These are phyloP conservation scores for Elongisporangium prolatum DNA, from an alignment of 352 stramenopile genomes.

Conservation along the genomic window DNA sequence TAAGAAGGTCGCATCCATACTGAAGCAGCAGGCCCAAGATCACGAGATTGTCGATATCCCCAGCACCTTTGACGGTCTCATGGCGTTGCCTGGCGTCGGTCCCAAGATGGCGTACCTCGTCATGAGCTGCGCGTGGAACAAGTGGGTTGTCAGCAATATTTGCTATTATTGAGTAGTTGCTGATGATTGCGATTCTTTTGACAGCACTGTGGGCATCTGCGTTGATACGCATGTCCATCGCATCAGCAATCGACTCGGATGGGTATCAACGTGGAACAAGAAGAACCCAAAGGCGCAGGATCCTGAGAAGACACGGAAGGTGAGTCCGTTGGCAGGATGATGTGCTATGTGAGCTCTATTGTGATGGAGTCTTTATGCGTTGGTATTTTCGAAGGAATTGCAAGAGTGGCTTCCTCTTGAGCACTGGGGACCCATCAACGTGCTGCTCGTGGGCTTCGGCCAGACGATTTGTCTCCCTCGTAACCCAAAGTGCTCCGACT, in stretches of 20 bases:
- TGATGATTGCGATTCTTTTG: not conserved
- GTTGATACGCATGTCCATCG: conserved; percentile 98
- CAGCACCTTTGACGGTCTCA: conserved; percentile 82
- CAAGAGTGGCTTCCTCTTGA: conserved; percentile 92
- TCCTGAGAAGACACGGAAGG: conserved; percentile 90
- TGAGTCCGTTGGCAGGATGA: conserved; percentile 9
- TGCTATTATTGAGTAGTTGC: not conserved
- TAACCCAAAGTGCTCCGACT: conserved; percentile 71
- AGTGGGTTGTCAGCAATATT: conserved; percentile 27
- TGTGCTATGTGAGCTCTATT: not conserved
- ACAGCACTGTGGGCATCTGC: conserved; percentile 88
- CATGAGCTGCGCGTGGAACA: conserved; percentile 90
- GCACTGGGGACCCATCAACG: conserved; percentile 91
- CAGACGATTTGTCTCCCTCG: conserved; percentile 88
- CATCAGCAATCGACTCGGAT: conserved; percentile 94
- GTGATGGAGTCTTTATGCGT: not conserved
- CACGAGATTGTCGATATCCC: conserved; percentile 84
- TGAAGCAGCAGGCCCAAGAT: conserved; percentile 29
- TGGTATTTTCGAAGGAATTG: conserved; percentile 54
- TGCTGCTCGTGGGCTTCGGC: conserved; percentile 94
- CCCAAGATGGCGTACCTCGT: conserved; percentile 97
- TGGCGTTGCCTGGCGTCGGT: conserved; percentile 91
- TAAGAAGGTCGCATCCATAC: conserved; percentile 67
- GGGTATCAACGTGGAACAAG: conserved; percentile 89
- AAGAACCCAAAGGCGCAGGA: conserved; percentile 69